A percentile compares a stretch with the other conserved stretches of the same genome.
Conservation (phyloP, 73 alveolate species). For the Paramecium bursaria region DNA sequence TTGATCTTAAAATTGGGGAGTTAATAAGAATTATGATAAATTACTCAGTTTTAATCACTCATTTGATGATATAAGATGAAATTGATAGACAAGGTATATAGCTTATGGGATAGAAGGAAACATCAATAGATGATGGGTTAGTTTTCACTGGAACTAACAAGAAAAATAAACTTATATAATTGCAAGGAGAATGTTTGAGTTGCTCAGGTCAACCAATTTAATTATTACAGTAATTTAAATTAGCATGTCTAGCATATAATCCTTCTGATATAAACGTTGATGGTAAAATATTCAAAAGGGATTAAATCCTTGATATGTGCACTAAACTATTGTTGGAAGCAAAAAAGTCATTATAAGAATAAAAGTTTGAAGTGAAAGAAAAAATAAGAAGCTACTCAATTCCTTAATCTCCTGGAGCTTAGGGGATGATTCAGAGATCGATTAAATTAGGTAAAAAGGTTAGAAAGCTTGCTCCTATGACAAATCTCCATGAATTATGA, state of each 20-base stretch:
- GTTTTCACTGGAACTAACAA: constrained; percentile 20
- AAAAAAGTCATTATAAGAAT: constrained; percentile 20
- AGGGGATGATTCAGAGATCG: background rate
- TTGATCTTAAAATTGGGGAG: constrained; percentile 4
- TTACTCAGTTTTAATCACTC: constrained; percentile 34
- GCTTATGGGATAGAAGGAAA: constrained; percentile 33
- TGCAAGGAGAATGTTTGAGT: constrained; percentile 54
- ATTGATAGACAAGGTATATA: constrained; percentile 47
- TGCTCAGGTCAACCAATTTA: constrained; percentile 61
- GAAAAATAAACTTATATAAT: constrained; percentile 2
- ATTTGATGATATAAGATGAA: constrained; percentile 23
- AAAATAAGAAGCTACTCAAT: constrained; percentile 29
- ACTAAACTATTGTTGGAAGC: constrained; percentile 58
- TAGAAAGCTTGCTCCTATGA: constrained; percentile 34
- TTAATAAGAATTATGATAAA: background rate
- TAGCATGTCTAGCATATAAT: constrained; percentile 66
- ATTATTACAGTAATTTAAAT: constrained; percentile 33
- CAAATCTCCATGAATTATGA: constrained; percentile 14
- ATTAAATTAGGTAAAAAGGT: background rate
- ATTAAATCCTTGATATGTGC: constrained; percentile 58
- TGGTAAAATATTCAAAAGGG: constrained; percentile 66
- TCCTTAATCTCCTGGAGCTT: constrained; percentile 19
- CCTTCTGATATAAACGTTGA: constrained; percentile 61
- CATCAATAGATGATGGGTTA: constrained; percentile 17
- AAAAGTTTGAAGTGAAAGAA: too few relatives aligned